A percentile compares a stretch with the other conserved stretches of the same genome.
Evolutionary conservation across 768 basidiomycete species (phyloP).

Genomic region (Amanita phalloides): DNA sequence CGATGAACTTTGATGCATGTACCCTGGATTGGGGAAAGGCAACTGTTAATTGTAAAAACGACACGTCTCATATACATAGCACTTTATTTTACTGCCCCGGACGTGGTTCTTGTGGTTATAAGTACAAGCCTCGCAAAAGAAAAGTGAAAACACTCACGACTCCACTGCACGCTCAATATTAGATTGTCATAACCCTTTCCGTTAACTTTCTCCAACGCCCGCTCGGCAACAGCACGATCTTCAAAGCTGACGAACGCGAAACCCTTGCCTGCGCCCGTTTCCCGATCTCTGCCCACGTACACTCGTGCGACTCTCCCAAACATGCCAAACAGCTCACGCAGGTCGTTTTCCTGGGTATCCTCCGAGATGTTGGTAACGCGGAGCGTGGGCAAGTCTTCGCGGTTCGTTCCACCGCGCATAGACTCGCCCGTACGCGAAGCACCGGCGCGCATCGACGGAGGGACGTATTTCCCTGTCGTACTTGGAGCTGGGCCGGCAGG

Average conservation of each 20-base stretch:
- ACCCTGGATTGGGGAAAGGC: too few species aligned
- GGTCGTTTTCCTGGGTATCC: conserved; percentile 90
- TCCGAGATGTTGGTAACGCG: conserved; percentile 96
- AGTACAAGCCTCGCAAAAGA: background rate
- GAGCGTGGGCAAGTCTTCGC: conserved; percentile 92
- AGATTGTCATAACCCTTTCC: conserved; percentile 90
- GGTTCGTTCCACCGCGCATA: conserved; percentile 51
- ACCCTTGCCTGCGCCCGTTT: conserved; percentile 91
- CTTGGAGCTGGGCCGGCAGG: conserved; percentile 22
- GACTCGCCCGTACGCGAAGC: conserved; percentile 63
- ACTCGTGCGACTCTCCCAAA: conserved; percentile 86
- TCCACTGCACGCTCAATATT: conserved; percentile 61
- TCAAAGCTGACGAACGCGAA: conserved; percentile 98
- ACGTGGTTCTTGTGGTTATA: background rate
- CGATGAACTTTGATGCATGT: background rate
- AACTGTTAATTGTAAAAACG: background rate
- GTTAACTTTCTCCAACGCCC: conserved; percentile 85
- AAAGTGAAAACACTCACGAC: conserved; percentile 30
- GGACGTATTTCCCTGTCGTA: conserved; percentile 78
- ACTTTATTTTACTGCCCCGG: background rate
- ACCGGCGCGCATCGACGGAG: conserved; percentile 82
- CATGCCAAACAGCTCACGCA: conserved; percentile 79
- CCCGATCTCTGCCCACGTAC: conserved; percentile 90
- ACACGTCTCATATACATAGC: background rate
- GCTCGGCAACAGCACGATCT: conserved; percentile 64